Conservation (phyloP, 768 basidiomycete species). For the Guyanaporus albipodus region DNA sequence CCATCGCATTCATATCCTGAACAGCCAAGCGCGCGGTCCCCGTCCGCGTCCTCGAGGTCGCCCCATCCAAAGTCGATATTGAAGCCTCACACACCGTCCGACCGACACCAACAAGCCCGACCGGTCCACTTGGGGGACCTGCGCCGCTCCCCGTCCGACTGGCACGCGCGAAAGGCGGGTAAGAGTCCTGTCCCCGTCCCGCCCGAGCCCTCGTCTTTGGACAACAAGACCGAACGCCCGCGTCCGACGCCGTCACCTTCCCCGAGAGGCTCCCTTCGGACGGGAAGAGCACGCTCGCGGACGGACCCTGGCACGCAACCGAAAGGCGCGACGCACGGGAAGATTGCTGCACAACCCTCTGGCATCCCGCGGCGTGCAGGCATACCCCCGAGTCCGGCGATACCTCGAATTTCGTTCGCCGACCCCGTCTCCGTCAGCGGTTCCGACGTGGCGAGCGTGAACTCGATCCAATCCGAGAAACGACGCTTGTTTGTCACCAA, state of each 20-base stretch:
- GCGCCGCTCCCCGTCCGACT: slow-evolving; percentile 3
- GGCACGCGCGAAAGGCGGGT: slow-evolving; percentile 13
- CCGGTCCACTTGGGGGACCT: slow-evolving; percentile 8
- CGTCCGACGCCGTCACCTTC: slow-evolving; percentile 6
- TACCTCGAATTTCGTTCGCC: slow-evolving; percentile 9
- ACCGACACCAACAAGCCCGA: slow-evolving; percentile 17
- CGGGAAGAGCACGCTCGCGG: slow-evolving; percentile 27
- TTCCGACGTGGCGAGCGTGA: slow-evolving; percentile 33
- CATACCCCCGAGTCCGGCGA: slow-evolving; percentile 13
- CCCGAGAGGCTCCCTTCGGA: slow-evolving; percentile 5
- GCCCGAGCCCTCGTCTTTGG: slow-evolving; percentile 4
- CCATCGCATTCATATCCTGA: slow-evolving; percentile 9
- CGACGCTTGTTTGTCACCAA: slow-evolving; percentile 46
- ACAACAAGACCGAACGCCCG: slow-evolving; percentile 6
- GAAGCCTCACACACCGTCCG: slow-evolving; percentile 19
- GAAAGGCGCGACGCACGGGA: slow-evolving; percentile 6
- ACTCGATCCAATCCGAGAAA: slow-evolving; percentile 22
- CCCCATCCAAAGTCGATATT: slow-evolving; percentile 32
- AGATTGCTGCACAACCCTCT: slow-evolving; percentile 11
- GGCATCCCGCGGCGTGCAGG: slow-evolving; percentile 27
- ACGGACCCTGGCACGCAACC: slow-evolving; percentile 26
- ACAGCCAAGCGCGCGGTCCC: slow-evolving; percentile 13
- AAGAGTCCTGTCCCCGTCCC: slow-evolving; percentile 9
- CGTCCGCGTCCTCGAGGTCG: slow-evolving; percentile 25
- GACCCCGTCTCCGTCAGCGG: slow-evolving; percentile 7